A percentile compares a stretch with the other conserved stretches of the same genome.
These are phyloP conservation scores for Thalassiosira livingstoniorum DNA, from an alignment of 352 stramenopile genomes.

Conservation along the genomic window DNA sequence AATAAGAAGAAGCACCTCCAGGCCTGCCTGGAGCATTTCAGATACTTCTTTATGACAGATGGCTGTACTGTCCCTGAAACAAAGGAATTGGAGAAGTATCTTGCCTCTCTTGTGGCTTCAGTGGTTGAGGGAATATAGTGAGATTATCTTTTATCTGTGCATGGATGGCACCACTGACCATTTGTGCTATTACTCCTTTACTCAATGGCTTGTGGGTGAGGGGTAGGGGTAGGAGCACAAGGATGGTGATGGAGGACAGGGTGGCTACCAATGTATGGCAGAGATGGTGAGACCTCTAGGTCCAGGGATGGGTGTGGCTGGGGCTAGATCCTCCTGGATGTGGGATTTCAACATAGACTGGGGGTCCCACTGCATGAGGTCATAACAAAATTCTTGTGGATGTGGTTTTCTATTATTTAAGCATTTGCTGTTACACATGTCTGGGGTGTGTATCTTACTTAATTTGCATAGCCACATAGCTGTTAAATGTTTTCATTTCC, in stretches of 20 bases:
- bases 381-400: too few relatives aligned
- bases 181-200: neutral
- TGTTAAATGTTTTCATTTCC: too few relatives aligned
- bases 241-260: neutral
- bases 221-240: neutral
- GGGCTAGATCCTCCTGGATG: too few relatives aligned
- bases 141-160: neutral
- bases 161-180: neutral
- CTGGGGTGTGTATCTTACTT: too few relatives aligned
- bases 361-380: too few relatives aligned
- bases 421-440: too few relatives aligned
- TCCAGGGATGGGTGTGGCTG: too few relatives aligned
- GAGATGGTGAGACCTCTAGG: too few relatives aligned
- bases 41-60: slow-evolving; percentile 41
- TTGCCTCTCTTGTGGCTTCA: slow-evolving; percentile 6
- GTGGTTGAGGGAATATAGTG: slow-evolving; percentile 10
- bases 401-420: too few relatives aligned
- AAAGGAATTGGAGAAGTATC: slow-evolving; percentile 1
- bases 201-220: neutral
- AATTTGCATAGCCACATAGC: too few relatives aligned
- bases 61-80: slow-evolving; percentile 16
- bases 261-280: too few relatives aligned
- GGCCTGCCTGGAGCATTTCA: neutral
- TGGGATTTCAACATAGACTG: too few relatives aligned
- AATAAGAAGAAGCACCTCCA: neutral